phyloP scores from a whole-genome alignment of 2,329 filamentous ascomycete species.

The Xylariales sp. region DNA sequence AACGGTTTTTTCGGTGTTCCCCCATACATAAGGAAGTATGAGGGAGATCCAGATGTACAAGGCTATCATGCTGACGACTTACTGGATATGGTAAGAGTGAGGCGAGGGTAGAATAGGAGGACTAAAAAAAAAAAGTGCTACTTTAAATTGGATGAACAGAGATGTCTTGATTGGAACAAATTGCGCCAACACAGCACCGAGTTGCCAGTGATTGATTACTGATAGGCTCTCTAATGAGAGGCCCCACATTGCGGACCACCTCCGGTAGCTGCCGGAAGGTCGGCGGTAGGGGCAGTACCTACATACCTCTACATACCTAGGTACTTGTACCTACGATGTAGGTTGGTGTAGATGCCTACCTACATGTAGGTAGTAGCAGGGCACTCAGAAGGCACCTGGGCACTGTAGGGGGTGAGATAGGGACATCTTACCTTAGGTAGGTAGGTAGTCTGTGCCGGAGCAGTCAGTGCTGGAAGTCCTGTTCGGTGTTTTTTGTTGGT shows the following conservation, averaged over 20 bases:
- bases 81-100: constrained; percentile 19
- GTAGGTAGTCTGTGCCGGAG: constrained; percentile 29
- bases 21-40: constrained; percentile 53
- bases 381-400: too few relatives aligned
- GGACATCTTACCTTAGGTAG: too few relatives aligned
- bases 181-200: constrained; percentile 30
- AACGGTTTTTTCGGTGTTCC: constrained; percentile 92
- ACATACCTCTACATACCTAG: too few relatives aligned
- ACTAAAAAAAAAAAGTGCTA: constrained; percentile 19
- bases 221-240: constrained; percentile 1
- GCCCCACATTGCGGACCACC: constrained; percentile 7
- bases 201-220: background rate
- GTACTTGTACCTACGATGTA: too few relatives aligned
- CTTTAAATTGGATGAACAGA: constrained; percentile 7
- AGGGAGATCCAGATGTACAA: constrained; percentile 33
- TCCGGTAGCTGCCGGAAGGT: constrained; percentile 34
- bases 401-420: too few relatives aligned
- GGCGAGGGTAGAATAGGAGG: constrained; percentile 14
- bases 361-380: too few relatives aligned
- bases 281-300: background rate
- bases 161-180: constrained; percentile 31
- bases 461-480: constrained; percentile 27
- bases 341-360: background rate
- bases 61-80: constrained; percentile 39
- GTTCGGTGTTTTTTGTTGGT: constrained; percentile 35